Conservation (phyloP, 352 stramenopile species). For the Pythium periplocum region DNA sequence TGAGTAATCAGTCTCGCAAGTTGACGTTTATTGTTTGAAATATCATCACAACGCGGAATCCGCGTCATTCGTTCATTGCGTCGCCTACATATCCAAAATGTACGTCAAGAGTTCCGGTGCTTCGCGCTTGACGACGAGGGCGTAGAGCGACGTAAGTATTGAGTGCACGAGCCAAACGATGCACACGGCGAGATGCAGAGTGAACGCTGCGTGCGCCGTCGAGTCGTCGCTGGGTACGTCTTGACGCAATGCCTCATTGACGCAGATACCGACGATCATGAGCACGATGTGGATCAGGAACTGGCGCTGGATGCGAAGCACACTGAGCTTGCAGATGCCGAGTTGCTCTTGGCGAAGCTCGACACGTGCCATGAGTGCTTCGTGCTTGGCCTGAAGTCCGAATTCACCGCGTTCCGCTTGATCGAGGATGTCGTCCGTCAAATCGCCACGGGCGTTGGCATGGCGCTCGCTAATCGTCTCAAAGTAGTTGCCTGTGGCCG, state of each 20-base stretch:
- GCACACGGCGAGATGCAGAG: slow-evolving; percentile 40
- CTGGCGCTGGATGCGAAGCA: slow-evolving; percentile 48
- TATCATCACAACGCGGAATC: too few species aligned
- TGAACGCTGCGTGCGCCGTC: slow-evolving; percentile 20
- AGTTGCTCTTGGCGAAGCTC: slow-evolving; percentile 53
- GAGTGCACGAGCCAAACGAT: slow-evolving; percentile 39
- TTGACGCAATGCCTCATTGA: slow-evolving; percentile 13
- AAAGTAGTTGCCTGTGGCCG: slow-evolving; percentile 29
- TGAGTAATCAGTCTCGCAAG: too few species aligned
- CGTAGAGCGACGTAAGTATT: slow-evolving; percentile 25
- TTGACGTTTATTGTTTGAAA: too few species aligned
- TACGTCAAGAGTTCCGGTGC: slow-evolving; percentile 35
- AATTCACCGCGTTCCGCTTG: slow-evolving; percentile 63
- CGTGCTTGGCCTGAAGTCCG: slow-evolving; percentile 55
- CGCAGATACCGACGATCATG: slow-evolving; percentile 41
- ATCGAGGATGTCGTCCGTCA: slow-evolving; percentile 44
- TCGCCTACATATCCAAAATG: slow-evolving; percentile 32
- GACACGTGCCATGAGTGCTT: slow-evolving; percentile 45
- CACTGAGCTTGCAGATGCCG: slow-evolving; percentile 44
- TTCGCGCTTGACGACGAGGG: slow-evolving; percentile 36
- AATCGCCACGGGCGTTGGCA: slow-evolving; percentile 27
- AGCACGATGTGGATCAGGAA: slow-evolving; percentile 29
- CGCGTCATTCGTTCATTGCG: too few species aligned
- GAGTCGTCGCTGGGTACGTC: slow-evolving; percentile 9
- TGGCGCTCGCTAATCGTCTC: slow-evolving; percentile 31